These are phyloP conservation scores for Nicotiana paniculata DNA, from an alignment of 257 asterid species.

Conservation along the genomic window DNA sequence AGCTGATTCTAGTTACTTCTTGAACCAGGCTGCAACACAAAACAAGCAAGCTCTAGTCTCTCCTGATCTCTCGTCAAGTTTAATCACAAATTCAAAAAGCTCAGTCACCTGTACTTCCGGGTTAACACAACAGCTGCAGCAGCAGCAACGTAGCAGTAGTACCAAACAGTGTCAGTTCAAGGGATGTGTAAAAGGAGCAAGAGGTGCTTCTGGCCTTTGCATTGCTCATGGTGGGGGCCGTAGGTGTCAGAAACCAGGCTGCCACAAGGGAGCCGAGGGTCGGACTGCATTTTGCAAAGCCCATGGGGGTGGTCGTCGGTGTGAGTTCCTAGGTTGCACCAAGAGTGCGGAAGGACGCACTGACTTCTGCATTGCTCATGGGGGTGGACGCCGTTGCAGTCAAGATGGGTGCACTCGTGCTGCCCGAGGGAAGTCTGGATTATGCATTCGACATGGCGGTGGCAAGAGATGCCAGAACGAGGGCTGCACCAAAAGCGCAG, in stretches of 20 bases:
- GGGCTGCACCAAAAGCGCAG: constrained; percentile 81
- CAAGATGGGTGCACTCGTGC: constrained; percentile 68
- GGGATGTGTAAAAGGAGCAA: constrained; percentile 84
- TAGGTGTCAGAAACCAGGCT: constrained; percentile 77
- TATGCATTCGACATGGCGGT: constrained; percentile 95
- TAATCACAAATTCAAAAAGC: constrained; percentile 63
- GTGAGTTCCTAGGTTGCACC: constrained; percentile 82
- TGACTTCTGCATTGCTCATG: constrained; percentile 86
- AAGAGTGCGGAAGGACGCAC: constrained; percentile 96
- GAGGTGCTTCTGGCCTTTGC: constrained; percentile 95
- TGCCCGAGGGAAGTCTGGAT: constrained; percentile 83
- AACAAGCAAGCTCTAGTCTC: constrained; percentile 29
- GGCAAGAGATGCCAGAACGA: constrained; percentile 91
- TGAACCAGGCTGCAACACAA: constrained; percentile 31
- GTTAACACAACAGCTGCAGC: constrained; percentile 59
- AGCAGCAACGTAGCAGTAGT: constrained; percentile 27
- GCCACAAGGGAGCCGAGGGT: constrained; percentile 94
- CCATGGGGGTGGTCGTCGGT: constrained; percentile 93
- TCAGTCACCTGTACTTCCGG: constrained; percentile 99
- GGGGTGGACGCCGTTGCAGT: constrained; percentile 89
- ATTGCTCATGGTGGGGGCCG: constrained; percentile 97
- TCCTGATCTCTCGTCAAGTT: constrained; percentile 49
- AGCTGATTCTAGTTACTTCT: constrained; percentile 27
- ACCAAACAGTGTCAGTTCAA: constrained; percentile 73
- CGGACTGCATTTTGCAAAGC: constrained; percentile 97